Evolutionary conservation across 306 rosid genomes (phyloP), one percentile per base, ranked within the genome.

Genomic region (Cotoneaster glaucophyllus): DNA sequence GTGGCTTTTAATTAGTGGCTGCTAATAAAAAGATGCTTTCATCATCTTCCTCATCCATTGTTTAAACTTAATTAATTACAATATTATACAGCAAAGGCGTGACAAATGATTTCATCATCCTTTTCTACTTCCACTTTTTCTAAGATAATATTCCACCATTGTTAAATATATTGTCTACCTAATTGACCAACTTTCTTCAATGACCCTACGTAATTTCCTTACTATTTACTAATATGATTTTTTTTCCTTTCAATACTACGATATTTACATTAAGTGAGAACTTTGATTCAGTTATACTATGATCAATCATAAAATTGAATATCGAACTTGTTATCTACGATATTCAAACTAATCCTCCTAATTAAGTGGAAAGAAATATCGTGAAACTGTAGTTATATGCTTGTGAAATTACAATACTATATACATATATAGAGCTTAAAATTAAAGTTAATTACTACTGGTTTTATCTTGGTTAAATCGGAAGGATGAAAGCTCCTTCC

Each of bases 151-250:
- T 74, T 61, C 32, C 67, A 39, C 50, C 43, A 22, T 69, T 48
- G 11, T 45, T 69, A 74, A 74, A 71, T 29, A 41, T 65, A 41
- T 8, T 41, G 37, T 28, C 29, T 21, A 71, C 84, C 81, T 56
- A 77, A 71, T 81, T 57, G 22, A 14, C 57, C 71, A 81, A 71
- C 71, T 77, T 75, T 22, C 64, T 25, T 25, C 58, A 4, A 1
- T 2, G 24, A 12, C 7, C 6, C 14, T 11, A 21, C 11, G 24
- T 26, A 2, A 13, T 59, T 58, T 52, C 71, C 24, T 57, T 5
- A 31, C 64, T 70, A 73, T 31, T 56, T 32, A 65, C 77, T 50
- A 4, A 12, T 50, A 50, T 37, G 19, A 48, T 48, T 14, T 48
- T 7, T 48, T 14, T 37, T 32, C 37, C 5, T 37, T 37, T 37